Conservation (phyloP, 2,329 filamentous ascomycete species). For the Aspergillus ibericus region DNA sequence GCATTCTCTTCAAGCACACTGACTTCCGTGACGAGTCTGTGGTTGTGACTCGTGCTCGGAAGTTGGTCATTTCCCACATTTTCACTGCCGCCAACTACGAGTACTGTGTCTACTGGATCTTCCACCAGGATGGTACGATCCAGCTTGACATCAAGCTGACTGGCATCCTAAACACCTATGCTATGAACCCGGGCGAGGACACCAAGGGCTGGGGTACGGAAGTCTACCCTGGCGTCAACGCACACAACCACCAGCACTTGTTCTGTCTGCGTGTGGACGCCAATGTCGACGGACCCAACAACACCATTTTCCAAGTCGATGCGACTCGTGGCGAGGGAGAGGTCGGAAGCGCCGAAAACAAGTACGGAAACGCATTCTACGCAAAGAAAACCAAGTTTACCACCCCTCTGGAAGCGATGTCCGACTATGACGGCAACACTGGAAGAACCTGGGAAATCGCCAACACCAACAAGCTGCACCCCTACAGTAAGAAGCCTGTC, state of each 20-base stretch:
- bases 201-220: conserved; percentile 86
- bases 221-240: conserved; percentile 87
- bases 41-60: conserved; percentile 81
- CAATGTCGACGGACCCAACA: conserved; percentile 80
- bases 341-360: conserved; percentile 79
- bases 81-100: conserved; percentile 97
- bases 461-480: conserved; percentile 81
- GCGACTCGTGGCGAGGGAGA: conserved; percentile 68
- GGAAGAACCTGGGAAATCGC: conserved; percentile 87
- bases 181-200: conserved; percentile 76
- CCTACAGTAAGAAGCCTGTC: conserved; percentile 79
- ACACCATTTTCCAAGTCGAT: conserved; percentile 83
- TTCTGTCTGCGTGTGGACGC: conserved; percentile 88
- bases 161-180: conserved; percentile 88
- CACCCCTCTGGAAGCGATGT: conserved; percentile 67
- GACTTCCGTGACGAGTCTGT: conserved; percentile 89
- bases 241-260: conserved; percentile 93
- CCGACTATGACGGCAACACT: conserved; percentile 78
- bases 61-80: conserved; percentile 84
- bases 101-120: conserved; percentile 84
- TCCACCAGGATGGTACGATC: conserved; percentile 88
- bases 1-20: conserved; percentile 90
- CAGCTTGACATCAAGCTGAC: conserved; percentile 91
- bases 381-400: conserved; percentile 78
- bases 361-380: conserved; percentile 87